Base-by-base conservation (phyloP, 768 basidiomycete species). In the Grammothele lineata region DNA sequence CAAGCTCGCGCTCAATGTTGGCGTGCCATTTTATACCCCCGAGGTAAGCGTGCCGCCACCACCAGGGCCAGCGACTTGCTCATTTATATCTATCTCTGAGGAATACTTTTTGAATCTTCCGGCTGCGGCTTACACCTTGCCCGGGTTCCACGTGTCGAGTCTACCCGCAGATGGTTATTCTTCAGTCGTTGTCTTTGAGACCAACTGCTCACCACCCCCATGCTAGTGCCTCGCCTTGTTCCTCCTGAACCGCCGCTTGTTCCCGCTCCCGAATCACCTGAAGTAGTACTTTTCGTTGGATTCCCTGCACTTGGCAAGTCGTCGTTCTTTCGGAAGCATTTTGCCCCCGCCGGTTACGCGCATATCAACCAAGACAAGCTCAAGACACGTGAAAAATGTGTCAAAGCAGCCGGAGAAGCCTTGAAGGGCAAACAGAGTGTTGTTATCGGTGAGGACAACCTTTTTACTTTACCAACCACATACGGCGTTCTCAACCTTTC, bases 361-460 rank as follows among this genome's bases (percentile, higher is more conserved):
- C 90, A 94, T 54, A 74, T 98, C 51, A 95, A 95, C 60, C 92
- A 95, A 65, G 92, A 95, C 61, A 80, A 70, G 2, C 66, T 97
- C 12, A 78, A 79, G 41, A 82, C 81, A n/a, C 75, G 87, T 36
- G 68, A 78, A 9, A 89, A 82, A 56, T 96, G 94, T 57, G 52
- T 93, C 40, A 81, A 74, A 55, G 77, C 74, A 2, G 80, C 82
- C 1, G 72, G 78, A 40, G 74, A 76, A 19, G 72, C 75, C 0
- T 57, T 93, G 25, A 58, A 63, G 21, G 69, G 66, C 0, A 79
- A 80, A 2, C 71, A 77, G 60, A 83, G 83, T 44, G 86, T 85
- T 57, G 87, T 93, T 11, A 73, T 97, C 36, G 92, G 89, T 85
- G 51, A 52, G 78, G 62, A 41, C 15, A 32, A 32, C 15, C 15